Conservation (phyloP, 306 rosid genomes). For the Oemleria cerasiformis region DNA sequence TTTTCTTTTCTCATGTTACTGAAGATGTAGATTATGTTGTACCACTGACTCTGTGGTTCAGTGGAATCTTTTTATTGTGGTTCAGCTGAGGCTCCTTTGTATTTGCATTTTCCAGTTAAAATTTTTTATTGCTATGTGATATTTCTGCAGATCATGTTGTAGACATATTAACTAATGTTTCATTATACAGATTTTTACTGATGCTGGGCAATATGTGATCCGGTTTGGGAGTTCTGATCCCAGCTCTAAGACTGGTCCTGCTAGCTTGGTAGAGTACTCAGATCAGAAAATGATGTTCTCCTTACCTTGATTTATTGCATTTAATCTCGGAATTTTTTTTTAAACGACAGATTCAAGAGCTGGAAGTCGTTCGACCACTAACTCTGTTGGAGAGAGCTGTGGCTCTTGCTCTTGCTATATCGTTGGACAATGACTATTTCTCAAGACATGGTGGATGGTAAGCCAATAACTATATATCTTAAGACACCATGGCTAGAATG, state of each 20-base stretch:
- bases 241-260: constrained; percentile 58
- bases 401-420: constrained; percentile 91
- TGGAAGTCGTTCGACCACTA: constrained; percentile 69
- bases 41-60: no score
- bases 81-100: not conserved
- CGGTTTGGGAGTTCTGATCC: constrained; percentile 85
- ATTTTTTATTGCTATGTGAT: not conserved
- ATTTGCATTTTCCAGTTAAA: not conserved
- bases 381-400: constrained; percentile 87
- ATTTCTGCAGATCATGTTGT: not conserved
- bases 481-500: constrained; percentile 1
- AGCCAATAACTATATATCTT: constrained; percentile 21
- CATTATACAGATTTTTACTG: constrained; percentile 70
- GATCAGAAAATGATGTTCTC: not conserved
- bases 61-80: not conserved
- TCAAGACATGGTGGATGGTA: constrained; percentile 96
- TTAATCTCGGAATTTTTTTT: constrained; percentile 8
- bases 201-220: constrained; percentile 94
- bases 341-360: constrained; percentile 64
- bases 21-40: no score
- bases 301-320: not conserved
- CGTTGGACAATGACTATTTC: constrained; percentile 96
- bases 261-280: constrained; percentile 48
- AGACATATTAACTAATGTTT: not conserved
- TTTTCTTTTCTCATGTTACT: not conserved